Evolutionary conservation across 2,329 filamentous ascomycete species (phyloP), one percentile per base, ranked within the genome.

Genomic region (Aspergillus sp.): DNA sequence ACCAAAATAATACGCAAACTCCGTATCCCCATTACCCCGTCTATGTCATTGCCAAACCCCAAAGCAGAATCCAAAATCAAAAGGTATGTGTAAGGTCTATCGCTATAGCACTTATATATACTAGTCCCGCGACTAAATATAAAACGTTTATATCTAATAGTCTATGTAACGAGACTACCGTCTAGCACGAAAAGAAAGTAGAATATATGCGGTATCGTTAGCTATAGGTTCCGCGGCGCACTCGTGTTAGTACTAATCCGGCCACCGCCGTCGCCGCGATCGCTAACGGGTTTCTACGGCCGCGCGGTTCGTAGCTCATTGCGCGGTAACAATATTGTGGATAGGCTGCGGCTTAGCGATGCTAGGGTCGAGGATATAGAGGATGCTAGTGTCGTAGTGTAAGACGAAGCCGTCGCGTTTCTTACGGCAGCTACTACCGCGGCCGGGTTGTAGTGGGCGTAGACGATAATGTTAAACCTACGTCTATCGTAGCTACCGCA

Each of bases 401-500:
- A 31, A 5, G 36, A 29, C 6, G 30, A 24, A 10, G 40, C 26
- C n/a, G 29, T 24, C 14, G n/a, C 16, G 11, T 20, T 36, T 8
- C 28, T 33, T 19, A 30, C 29, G 11, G 36, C 32, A 8, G 42
- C 30, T 4, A 39, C 36, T 11, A 41, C 44, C 8, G 40, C 43
- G n/a, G 44, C 37, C 3, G 52, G 52, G 33, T 55, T 47, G 37
- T 53, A 58, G 33, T 51, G 53, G 13, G 39, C 32, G 29, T 53
- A 58, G 29, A 44, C 29, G 32, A 47, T 55, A 5, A 56, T 47
- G 29, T 42, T 53, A 30, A 56, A 52, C n/a, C 54, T 53, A 3
- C 42, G 43, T 8, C 54, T 53, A 4, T 43, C 40, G 30, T 53
- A 58, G 34, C 36, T 45, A 15, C 33, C 39, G 29, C 54, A 58